phyloP scores from a whole-genome alignment of 805 yeast genomes.

The Ascoidea asiatica region DNA sequence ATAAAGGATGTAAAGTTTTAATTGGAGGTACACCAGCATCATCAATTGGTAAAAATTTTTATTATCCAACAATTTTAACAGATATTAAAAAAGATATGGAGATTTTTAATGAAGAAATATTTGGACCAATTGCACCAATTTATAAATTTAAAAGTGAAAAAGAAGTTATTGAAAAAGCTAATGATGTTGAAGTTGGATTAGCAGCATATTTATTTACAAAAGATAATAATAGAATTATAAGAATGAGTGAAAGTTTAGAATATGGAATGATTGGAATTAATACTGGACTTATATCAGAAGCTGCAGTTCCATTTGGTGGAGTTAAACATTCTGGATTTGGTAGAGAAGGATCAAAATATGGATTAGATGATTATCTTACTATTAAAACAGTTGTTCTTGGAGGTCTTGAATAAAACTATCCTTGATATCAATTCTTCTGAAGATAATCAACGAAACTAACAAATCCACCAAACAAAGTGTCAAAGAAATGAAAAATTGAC shows the following conservation, averaged over 20 bases:
- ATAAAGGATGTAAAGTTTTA: constrained; percentile 50
- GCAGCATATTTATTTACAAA: constrained; percentile 65
- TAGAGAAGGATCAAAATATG: constrained; percentile 67
- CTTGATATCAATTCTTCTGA: too few relatives aligned
- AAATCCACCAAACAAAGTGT: too few relatives aligned
- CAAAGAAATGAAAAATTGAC: too few relatives aligned
- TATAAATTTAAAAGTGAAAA: constrained; percentile 50
- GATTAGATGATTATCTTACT: constrained; percentile 58
- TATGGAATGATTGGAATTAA: constrained; percentile 78
- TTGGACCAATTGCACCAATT: constrained; percentile 70
- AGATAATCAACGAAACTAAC: too few relatives aligned
- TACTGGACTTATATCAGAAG: constrained; percentile 48
- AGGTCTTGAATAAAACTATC: too few relatives aligned
- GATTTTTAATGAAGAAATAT: constrained; percentile 56
- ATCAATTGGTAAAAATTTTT: constrained; percentile 50
- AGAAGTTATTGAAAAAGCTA: constrained; percentile 50
- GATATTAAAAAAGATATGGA: constrained; percentile 43
- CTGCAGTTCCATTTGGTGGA: constrained; percentile 65
- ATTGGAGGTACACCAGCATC: constrained; percentile 44
- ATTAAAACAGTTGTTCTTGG: constrained; percentile 53
- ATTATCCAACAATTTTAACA: constrained; percentile 51
- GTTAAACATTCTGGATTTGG: constrained; percentile 70
- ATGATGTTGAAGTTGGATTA: constrained; percentile 56
- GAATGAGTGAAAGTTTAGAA: constrained; percentile 53
- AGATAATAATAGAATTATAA: constrained; percentile 38